These are phyloP conservation scores for Quercus aquifolioides DNA, from an alignment of 306 rosid genomes.

Conservation along the genomic window DNA sequence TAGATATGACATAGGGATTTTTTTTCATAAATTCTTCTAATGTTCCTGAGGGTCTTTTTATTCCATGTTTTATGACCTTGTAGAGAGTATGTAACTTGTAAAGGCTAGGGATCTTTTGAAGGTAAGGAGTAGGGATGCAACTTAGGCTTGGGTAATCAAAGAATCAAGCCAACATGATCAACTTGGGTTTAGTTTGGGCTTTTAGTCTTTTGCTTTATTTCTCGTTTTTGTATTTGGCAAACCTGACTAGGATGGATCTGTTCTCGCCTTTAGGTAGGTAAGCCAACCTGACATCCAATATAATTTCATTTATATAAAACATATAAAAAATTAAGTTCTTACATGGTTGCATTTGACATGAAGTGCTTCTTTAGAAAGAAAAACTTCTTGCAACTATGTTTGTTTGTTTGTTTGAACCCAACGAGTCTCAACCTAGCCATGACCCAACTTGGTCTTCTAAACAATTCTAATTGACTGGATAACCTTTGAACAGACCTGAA, in stretches of 20 bases:
- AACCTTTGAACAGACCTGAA: neutral
- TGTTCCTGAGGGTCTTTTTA: neutral
- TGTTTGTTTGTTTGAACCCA: too few relatives aligned
- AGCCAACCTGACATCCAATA: neutral
- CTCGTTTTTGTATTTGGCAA: neutral
- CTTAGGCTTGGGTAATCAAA: neutral
- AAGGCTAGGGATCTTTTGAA: neutral
- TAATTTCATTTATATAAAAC: neutral
- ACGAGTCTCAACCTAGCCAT: too few relatives aligned
- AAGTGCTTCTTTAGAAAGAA: too few relatives aligned
- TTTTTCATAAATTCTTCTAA: neutral
- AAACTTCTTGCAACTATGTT: too few relatives aligned
- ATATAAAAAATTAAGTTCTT: too few relatives aligned
- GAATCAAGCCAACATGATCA: neutral
- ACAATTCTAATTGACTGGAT: neutral
- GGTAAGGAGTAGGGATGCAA: neutral
- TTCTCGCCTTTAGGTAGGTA: neutral
- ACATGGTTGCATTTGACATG: too few relatives aligned
- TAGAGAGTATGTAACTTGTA: neutral
- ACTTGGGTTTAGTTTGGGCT: neutral
- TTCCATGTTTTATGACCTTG: neutral
- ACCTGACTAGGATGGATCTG: neutral
- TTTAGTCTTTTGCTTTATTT: neutral
- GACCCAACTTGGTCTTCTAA: too few relatives aligned
- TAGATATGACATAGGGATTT: neutral